Evolutionary conservation across 2,329 filamentous ascomycete genomes (phyloP).

Genomic region (Exutisphaerella laricina): DNA sequence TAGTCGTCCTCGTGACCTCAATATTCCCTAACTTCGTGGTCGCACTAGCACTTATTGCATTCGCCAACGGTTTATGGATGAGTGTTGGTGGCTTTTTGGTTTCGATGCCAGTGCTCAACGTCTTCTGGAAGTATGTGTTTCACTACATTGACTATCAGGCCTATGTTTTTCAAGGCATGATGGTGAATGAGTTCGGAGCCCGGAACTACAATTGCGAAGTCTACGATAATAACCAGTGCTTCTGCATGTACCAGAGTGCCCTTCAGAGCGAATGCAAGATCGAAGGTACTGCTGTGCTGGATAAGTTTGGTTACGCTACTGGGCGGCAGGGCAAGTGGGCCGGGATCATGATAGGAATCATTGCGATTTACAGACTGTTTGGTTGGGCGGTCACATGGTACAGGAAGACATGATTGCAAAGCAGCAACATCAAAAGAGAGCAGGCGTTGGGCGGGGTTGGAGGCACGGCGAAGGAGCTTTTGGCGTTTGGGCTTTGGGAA

Average conservation of each 20-base stretch:
- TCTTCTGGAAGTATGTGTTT: conserved; percentile 81
- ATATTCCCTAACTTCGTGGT: conserved; percentile 76
- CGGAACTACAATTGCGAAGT: conserved; percentile 55
- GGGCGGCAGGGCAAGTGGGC: conserved; percentile 59
- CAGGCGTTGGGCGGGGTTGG: no score
- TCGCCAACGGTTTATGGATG: conserved; percentile 86
- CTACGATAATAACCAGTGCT: conserved; percentile 39
- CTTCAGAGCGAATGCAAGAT: conserved; percentile 61
- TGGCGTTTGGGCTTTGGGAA: no score
- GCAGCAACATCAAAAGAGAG: no score
- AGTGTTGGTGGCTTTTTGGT: conserved; percentile 78
- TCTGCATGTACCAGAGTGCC: conserved; percentile 64
- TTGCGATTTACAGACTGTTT: conserved; percentile 62
- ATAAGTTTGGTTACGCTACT: conserved; percentile 59
- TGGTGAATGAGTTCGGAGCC: conserved; percentile 75
- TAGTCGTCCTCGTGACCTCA: conserved; percentile 70
- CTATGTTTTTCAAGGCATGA: conserved; percentile 88
- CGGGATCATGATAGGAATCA: conserved; percentile 68
- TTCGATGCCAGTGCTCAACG: conserved; percentile 64
- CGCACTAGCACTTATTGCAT: conserved; percentile 70
- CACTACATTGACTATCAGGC: conserved; percentile 84
- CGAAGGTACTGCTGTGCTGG: conserved; percentile 61
- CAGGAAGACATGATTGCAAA: conserved; percentile 18
- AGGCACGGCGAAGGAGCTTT: no score
- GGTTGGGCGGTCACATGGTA: conserved; percentile 51